Evolutionary conservation across 495 filamentous ascomycete genomes (phyloP).

Genomic region (Trichocladium antarcticum): DNA sequence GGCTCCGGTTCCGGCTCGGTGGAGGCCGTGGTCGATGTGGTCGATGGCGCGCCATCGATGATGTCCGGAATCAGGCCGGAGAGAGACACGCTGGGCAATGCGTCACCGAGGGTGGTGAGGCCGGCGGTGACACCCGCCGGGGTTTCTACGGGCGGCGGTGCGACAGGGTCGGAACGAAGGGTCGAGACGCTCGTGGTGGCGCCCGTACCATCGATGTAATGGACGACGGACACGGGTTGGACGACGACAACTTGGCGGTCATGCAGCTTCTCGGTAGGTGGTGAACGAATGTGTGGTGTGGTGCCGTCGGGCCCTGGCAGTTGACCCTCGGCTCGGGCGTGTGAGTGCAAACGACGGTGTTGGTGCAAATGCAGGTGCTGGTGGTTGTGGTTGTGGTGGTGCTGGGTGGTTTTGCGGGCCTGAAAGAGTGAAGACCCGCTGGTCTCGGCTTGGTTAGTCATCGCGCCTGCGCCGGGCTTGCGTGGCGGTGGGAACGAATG

Average conservation of each 20-base stretch:
- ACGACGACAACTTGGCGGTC: constrained; percentile 65
- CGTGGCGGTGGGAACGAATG: constrained; percentile 18
- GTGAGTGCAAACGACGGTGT: constrained; percentile 19
- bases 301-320: constrained; percentile 1
- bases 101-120: constrained; percentile 10
- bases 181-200: constrained; percentile 30
- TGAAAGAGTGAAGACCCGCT: constrained; percentile 45
- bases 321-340: background rate
- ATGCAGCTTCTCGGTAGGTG: constrained; percentile 20
- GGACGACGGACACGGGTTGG: constrained; percentile 53
- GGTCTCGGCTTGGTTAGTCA: constrained; percentile 33
- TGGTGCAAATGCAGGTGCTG: constrained; percentile 23
- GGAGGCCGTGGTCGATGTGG: constrained; percentile 19
- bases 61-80: constrained; percentile 2
- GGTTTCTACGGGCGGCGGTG: constrained; percentile 6
- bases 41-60: constrained; percentile 21
- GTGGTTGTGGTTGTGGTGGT: constrained; percentile 20
- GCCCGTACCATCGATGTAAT: constrained; percentile 39
- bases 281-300: constrained; percentile 30
- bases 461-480: constrained; percentile 23
- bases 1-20: constrained; percentile 8
- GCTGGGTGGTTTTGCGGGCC: constrained; percentile 30
- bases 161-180: constrained; percentile 17
- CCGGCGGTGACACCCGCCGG: constrained; percentile 18
- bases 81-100: constrained; percentile 22